These are phyloP conservation scores for Xylariaceae sp. DNA, from an alignment of 2,329 filamentous ascomycete species.

Conservation along the genomic window DNA sequence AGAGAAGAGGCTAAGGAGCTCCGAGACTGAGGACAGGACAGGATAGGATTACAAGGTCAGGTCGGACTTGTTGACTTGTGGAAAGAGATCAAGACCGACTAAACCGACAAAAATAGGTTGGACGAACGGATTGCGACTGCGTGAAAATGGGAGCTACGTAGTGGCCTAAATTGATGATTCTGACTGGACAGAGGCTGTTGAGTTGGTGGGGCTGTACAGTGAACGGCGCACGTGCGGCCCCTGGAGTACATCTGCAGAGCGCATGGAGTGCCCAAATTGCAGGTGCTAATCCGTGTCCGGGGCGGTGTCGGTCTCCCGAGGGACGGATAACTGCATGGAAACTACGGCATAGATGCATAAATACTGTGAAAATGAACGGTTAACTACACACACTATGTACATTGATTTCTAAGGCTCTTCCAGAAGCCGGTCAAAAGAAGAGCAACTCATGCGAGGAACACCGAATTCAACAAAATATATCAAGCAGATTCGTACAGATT, in stretches of 20 bases:
- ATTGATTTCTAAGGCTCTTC: neutral
- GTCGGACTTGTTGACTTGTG: conserved; percentile 19
- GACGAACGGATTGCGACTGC: conserved; percentile 27
- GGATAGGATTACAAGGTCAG: conserved; percentile 2
- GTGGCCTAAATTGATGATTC: conserved; percentile 24
- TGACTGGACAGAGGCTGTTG: conserved; percentile 19
- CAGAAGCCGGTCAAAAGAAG: neutral
- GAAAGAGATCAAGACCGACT: conserved; percentile 6
- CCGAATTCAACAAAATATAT: neutral
- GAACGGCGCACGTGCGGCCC: conserved; percentile 17
- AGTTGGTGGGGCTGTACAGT: conserved; percentile 14
- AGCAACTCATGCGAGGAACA: neutral
- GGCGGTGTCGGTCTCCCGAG: neutral
- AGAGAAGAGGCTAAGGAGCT: conserved; percentile 10
- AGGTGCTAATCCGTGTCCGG: neutral
- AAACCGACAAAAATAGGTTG: neutral
- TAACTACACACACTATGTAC: neutral
- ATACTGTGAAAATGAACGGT: neutral
- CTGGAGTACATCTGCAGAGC: neutral
- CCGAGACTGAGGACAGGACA: conserved; percentile 18
- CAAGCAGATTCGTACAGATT: no score
- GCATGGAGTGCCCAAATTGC: neutral
- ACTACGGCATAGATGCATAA: neutral
- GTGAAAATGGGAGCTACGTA: conserved; percentile 15
- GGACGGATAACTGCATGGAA: neutral